A percentile compares a stretch with the other conserved stretches of the same genome.
These are phyloP conservation scores for Sistotremastrum niveocremeum DNA, from an alignment of 768 basidiomycete genomes.

Conservation along the genomic window DNA sequence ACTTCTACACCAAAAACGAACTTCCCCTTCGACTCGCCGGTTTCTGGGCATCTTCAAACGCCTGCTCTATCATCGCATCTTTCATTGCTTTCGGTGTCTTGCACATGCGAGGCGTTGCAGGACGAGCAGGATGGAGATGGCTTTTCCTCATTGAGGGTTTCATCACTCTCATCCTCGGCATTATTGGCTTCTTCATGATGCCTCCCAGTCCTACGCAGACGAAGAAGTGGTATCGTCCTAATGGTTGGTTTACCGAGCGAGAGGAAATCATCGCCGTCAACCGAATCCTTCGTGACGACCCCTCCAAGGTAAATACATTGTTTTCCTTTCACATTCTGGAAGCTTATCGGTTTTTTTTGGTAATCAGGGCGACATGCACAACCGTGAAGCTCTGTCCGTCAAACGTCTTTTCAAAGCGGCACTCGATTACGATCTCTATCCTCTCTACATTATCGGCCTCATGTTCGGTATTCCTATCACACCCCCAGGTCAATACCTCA, in stretches of 20 bases:
- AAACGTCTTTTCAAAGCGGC: constrained; percentile 37
- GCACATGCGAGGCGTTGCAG: constrained; percentile 35
- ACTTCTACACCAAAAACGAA: constrained; percentile 48
- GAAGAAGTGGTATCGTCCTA: constrained; percentile 41
- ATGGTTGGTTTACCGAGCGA: constrained; percentile 53
- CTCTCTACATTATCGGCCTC: constrained; percentile 44
- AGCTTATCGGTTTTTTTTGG: background rate
- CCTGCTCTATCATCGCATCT: constrained; percentile 38
- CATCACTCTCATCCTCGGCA: constrained; percentile 35
- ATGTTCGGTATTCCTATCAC: constrained; percentile 44
- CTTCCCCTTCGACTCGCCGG: constrained; percentile 53
- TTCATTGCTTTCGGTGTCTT: constrained; percentile 57
- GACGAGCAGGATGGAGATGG: constrained; percentile 45
- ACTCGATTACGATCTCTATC: constrained; percentile 53
- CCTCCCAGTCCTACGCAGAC: constrained; percentile 55
- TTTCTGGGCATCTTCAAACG: constrained; percentile 54
- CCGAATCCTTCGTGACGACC: constrained; percentile 49
- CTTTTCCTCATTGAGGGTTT: constrained; percentile 43
- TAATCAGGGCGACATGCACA: constrained; percentile 39
- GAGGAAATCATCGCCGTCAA: constrained; percentile 57
- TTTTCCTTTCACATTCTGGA: background rate
- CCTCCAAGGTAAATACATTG: constrained; percentile 31
- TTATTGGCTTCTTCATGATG: constrained; percentile 42
- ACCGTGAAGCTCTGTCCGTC: constrained; percentile 44
- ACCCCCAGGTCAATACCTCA: constrained; percentile 50